Base-by-base conservation (phyloP, 495 filamentous ascomycete species). In the Aspergillus nidulans region DNA sequence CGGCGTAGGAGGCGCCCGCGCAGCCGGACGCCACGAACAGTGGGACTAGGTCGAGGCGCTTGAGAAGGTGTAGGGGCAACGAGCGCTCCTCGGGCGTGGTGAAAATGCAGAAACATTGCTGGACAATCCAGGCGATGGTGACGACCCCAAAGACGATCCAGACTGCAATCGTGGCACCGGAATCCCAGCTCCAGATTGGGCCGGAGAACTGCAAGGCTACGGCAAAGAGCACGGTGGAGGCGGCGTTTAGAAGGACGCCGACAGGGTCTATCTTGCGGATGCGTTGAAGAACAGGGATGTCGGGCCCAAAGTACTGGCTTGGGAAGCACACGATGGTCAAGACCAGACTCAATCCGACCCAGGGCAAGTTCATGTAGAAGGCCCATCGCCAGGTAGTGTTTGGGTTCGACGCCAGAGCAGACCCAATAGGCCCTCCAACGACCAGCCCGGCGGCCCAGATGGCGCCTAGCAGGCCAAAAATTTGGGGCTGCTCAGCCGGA, bases 341-440 rank as follows among this genome's bases (percentile, higher is more conserved):
- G 0, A 79, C 77, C 0, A 74, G 64, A 15, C 70, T 69, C 7
- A 75, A 50, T 6, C 63, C 83, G 24, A 70, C 76, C 15, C 83
- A 68, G 44, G 71, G 57, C 15, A 86, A 68, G 62, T 86, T 89
- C 60, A 88, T 77, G 65, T 85, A 89, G 62, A 88, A 88, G 34
- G 79, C 81, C 82, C 80, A 83, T 26, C 81, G 55, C 79, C 77
- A 83, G 3, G 72, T 78, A 26, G 74, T 73, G n/a, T 44, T 42
- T 20, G 58, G 64, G 52, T 75, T 70, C 16, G 77, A 70, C 57
- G 86, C 86, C 0, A 75, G 72, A 30, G 80, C 82, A 2, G 82
- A 79, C 24, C 84, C 66, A 18, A 84, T 63, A 16, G 81, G 82
- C 4, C 83, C 83, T 0, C 58, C 58, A 8, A 81, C 60, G 6